Evolutionary conservation across 73 alveolate genomes (phyloP).

Genomic region (Paramecium bursaria): DNA sequence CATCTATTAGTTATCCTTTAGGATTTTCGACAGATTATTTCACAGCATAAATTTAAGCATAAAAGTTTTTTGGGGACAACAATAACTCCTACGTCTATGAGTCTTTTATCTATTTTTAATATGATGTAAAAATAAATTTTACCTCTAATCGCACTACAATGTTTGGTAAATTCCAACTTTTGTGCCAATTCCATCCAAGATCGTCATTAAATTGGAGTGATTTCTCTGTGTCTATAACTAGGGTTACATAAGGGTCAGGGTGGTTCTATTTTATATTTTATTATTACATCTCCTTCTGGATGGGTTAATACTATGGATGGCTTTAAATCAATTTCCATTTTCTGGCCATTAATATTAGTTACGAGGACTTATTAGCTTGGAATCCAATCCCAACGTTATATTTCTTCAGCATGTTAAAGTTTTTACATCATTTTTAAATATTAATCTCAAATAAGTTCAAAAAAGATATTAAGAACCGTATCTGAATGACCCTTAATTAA

Average conservation of each 20-base stretch:
- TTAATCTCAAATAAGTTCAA: too few species aligned
- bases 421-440: too few species aligned
- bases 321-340: slow-evolving; percentile 19
- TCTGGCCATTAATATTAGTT: not conserved
- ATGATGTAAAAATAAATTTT: slow-evolving; percentile 34
- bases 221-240: slow-evolving; percentile 76
- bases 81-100: slow-evolving; percentile 64
- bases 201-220: slow-evolving; percentile 70
- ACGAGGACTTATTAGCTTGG: slow-evolving; percentile 32
- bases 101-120: slow-evolving; percentile 62
- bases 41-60: slow-evolving; percentile 65
- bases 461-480: too few species aligned
- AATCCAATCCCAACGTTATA: slow-evolving; percentile 67
- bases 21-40: slow-evolving; percentile 45
- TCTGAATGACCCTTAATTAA: too few species aligned
- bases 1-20: slow-evolving; percentile 59
- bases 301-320: slow-evolving; percentile 58
- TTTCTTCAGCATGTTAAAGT: too few species aligned
- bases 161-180: slow-evolving; percentile 81
- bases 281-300: slow-evolving; percentile 59
- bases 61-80: slow-evolving; percentile 67
- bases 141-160: slow-evolving; percentile 78
- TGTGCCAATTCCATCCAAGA: slow-evolving; percentile 80
- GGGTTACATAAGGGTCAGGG: slow-evolving; percentile 74
- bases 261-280: not conserved